Conservation (phyloP, 345 rosid genomes). For the Bruguiera parviflora region DNA sequence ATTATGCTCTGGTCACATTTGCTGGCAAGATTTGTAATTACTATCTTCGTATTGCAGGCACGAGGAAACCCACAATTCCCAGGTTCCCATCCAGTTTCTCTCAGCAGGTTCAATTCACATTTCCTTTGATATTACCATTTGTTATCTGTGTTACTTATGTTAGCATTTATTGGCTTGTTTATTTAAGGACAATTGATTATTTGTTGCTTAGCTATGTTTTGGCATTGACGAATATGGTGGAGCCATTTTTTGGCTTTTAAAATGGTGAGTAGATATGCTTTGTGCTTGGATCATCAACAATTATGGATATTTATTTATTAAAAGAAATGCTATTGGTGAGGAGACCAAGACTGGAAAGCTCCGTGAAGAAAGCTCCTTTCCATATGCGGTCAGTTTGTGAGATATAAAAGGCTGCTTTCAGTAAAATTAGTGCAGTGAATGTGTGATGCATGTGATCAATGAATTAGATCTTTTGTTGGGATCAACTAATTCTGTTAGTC, state of each 20-base stretch:
- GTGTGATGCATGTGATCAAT: too few species aligned
- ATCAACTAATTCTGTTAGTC: too few species aligned
- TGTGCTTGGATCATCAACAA: not conserved
- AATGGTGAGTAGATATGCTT: not conserved
- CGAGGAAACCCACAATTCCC: constrained; percentile 68
- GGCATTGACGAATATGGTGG: too few species aligned
- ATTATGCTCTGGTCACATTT: constrained; percentile 10
- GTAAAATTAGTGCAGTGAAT: too few species aligned
- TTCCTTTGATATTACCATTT: not conserved
- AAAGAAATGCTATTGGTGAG: not conserved
- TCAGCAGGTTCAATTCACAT: constrained; percentile 48
- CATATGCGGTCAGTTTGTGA: not conserved
- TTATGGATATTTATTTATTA: not conserved
- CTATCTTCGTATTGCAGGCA: constrained; percentile 41
- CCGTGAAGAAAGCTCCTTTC: not conserved
- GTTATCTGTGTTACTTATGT: not conserved
- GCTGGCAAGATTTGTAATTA: not conserved
- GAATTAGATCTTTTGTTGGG: too few species aligned
- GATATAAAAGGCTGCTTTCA: too few species aligned
- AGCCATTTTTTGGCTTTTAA: not conserved
- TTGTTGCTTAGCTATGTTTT: too few species aligned
- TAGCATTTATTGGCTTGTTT: not conserved
- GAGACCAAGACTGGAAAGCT: not conserved
- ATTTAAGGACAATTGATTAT: not conserved
- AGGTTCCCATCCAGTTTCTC: constrained; percentile 86